phyloP scores from a whole-genome alignment of 2,329 filamentous ascomycete genomes.

The Fusarium drepaniforme region DNA sequence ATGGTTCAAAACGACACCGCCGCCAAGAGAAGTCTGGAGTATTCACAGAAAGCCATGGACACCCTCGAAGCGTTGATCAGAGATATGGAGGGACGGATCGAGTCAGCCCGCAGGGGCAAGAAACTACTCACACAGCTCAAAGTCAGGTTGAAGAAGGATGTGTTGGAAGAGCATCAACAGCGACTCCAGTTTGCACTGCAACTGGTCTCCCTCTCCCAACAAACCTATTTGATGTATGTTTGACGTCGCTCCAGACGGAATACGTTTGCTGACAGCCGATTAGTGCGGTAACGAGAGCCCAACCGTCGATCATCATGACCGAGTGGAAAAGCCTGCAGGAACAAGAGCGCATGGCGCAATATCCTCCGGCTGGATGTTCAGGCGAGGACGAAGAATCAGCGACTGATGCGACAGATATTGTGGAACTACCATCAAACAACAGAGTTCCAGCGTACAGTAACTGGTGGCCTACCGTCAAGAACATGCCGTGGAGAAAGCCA shows the following conservation, averaged over 20 bases:
- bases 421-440: not conserved
- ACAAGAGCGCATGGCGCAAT: not conserved
- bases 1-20: conserved; percentile 1
- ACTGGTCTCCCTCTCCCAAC: conserved; percentile 13
- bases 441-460: rapidly evolving
- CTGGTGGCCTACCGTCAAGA: not conserved
- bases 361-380: no score
- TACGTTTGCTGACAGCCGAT: rapidly evolving
- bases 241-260: no score
- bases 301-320: conserved; percentile 4
- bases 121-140: not conserved
- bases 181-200: conserved; percentile 10
- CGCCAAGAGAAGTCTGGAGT: conserved; percentile 7
- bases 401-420: not conserved
- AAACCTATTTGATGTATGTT: conserved; percentile 24
- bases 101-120: not conserved
- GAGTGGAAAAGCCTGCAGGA: not conserved
- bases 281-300: conserved; percentile 17
- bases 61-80: conserved; percentile 3
- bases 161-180: conserved; percentile 16
- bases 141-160: conserved; percentile 12
- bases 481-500: rapidly evolving
- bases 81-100: conserved; percentile 20
- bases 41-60: conserved; percentile 5
- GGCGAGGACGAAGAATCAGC: not conserved